Percentiles rank a stretch among this genome's conserved stretches.
Evolutionary conservation across 441 rosid genomes (phyloP).

Genomic region (Croton laevigatus): DNA sequence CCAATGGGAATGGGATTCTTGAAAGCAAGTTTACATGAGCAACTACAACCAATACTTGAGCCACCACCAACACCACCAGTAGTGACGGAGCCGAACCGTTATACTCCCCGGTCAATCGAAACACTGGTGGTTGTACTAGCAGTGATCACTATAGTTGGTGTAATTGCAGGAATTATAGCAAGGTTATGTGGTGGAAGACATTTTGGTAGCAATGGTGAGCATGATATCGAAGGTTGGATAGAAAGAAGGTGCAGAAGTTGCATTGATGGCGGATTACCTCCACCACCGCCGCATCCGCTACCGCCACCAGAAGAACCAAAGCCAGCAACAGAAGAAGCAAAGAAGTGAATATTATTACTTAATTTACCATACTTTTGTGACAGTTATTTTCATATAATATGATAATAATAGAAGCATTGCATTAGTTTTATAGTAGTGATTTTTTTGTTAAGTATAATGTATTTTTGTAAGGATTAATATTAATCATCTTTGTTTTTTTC

Average conservation of each 20-base stretch:
- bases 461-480: not conserved
- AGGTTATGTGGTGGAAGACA: constrained; percentile 77
- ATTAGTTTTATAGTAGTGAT: not conserved
- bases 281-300: constrained; percentile 36
- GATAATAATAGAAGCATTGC: not conserved
- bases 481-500: not conserved
- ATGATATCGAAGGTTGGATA: constrained; percentile 90
- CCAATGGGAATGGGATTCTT: constrained; percentile 26
- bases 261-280: constrained; percentile 72
- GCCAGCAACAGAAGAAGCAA: constrained; percentile 41
- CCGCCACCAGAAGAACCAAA: constrained; percentile 38
- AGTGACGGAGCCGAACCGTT: constrained; percentile 39
- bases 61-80: constrained; percentile 45
- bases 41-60: constrained; percentile 36
- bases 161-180: constrained; percentile 73
- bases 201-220: constrained; percentile 66
- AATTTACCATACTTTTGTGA: not conserved
- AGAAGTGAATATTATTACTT: constrained; percentile 32
- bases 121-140: constrained; percentile 82
- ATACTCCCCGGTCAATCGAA: constrained; percentile 63
- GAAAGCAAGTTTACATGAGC: constrained; percentile 38
- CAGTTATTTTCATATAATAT: not conserved
- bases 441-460: not conserved
- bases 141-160: constrained; percentile 63
- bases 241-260: constrained; percentile 81